Evolutionary conservation across 2,329 filamentous ascomycete genomes (phyloP).

Genomic region (Amauroascus niger): DNA sequence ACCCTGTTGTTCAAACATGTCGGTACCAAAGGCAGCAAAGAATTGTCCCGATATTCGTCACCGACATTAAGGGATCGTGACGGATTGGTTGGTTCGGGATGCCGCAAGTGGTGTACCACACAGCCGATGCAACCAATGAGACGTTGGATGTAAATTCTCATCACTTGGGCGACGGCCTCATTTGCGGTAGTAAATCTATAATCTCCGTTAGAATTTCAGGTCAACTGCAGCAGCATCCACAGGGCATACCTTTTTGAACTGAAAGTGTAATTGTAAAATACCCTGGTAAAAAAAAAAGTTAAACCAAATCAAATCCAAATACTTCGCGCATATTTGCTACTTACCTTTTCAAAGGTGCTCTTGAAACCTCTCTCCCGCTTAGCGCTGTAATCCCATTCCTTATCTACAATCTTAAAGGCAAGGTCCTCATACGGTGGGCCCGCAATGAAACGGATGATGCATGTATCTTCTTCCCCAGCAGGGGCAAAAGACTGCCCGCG

Average conservation of each 20-base stretch:
- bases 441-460: conserved; percentile 88
- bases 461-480: conserved; percentile 93
- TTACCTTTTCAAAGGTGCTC: conserved; percentile 94
- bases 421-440: conserved; percentile 95
- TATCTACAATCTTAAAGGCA: conserved; percentile 93
- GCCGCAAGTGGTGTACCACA: background rate
- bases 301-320: conserved; percentile 14
- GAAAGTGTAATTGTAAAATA: conserved; percentile 91
- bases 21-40: background rate
- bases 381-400: conserved; percentile 97
- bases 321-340: conserved; percentile 20
- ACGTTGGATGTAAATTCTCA: background rate
- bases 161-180: conserved; percentile 23
- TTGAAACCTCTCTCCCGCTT: conserved; percentile 91
- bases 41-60: conserved; percentile 3
- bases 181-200: conserved; percentile 42
- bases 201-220: background rate
- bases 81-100: background rate
- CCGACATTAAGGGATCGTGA: background rate
- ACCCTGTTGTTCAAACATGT: background rate
- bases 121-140: background rate
- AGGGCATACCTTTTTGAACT: conserved; percentile 81
- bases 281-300: conserved; percentile 48
- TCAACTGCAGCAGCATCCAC: background rate
- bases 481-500: conserved; percentile 86